Evolutionary conservation across 108 stramenopile genomes (phyloP).

Genomic region (Aurantiochytrium sp.): DNA sequence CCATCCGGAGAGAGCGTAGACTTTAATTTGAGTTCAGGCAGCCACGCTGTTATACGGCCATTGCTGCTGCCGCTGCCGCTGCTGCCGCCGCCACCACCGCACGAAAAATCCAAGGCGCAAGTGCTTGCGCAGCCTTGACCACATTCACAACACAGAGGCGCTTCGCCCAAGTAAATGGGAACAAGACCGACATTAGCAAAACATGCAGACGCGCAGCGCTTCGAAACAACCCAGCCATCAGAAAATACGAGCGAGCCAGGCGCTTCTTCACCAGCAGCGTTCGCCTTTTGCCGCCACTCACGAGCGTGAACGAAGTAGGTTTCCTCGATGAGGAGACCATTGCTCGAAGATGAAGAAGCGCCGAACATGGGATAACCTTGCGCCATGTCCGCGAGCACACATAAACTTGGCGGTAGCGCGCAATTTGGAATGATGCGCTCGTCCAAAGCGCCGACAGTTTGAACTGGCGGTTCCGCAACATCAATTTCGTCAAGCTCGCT

Average conservation of each 20-base stretch:
- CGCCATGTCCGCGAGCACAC: neutral
- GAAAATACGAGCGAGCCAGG: neutral
- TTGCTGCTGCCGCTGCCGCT: too few species aligned
- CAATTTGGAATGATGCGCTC: neutral
- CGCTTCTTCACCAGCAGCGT: neutral
- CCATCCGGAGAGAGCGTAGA: neutral
- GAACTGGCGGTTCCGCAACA: neutral
- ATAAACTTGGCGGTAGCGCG: neutral
- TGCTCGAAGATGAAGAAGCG: neutral
- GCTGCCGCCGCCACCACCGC: neutral
- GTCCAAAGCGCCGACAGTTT: neutral
- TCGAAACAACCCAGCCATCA: neutral
- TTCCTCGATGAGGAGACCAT: neutral
- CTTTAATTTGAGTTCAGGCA: neutral
- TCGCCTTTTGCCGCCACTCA: neutral
- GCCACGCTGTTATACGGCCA: neutral
- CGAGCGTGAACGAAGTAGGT: neutral
- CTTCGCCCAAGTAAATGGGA: neutral
- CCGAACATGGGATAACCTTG: neutral
- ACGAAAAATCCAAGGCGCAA: neutral
- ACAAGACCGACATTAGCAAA: neutral
- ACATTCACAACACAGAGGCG: neutral
- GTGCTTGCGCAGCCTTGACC: neutral
- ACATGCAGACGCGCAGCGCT: neutral
- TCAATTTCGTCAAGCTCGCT: neutral